Evolutionary conservation across 192 early-diverging fungal genomes (phyloP).

Genomic region (Coemansia javaensis): DNA sequence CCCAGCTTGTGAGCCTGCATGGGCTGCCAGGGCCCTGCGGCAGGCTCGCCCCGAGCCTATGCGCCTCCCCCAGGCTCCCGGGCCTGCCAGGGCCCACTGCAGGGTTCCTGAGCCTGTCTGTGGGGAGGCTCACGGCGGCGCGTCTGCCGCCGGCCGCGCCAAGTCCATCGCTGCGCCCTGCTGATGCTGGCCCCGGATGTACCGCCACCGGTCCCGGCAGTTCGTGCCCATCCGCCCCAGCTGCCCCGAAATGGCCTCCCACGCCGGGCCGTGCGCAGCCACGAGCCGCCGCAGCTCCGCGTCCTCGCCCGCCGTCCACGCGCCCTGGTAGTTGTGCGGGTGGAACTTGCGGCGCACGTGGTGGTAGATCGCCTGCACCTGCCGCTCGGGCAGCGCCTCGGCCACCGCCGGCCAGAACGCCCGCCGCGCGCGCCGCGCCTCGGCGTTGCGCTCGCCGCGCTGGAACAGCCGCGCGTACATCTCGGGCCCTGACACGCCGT

Average conservation of each 20-base stretch:
- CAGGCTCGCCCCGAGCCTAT: no score
- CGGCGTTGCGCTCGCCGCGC: not conserved
- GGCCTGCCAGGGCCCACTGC: no score
- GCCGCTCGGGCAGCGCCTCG: constrained; percentile 35
- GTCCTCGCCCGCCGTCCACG: constrained; percentile 39
- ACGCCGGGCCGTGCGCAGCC: constrained; percentile 36
- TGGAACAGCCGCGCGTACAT: constrained; percentile 40
- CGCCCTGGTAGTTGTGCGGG: constrained; percentile 46
- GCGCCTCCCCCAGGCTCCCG: no score
- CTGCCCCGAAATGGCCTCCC: constrained; percentile 39
- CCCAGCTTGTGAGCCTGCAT: no score
- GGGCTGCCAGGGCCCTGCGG: no score
- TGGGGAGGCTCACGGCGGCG: no score
- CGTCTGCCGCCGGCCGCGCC: no score
- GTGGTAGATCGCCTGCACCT: constrained; percentile 48
- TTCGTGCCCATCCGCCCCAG: constrained; percentile 45
- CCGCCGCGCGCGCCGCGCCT: constrained; percentile 27
- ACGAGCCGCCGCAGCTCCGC: constrained; percentile 28
- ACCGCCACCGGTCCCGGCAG: constrained; percentile 50
- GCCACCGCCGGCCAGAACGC: constrained; percentile 40
- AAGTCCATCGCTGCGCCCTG: not conserved
- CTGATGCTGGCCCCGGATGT: constrained; percentile 21
- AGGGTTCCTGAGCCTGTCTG: no score
- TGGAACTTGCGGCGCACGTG: constrained; percentile 42
- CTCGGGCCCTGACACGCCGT: constrained; percentile 21